Percentiles rank a stretch among this genome's conserved stretches.
Evolutionary conservation across 495 filamentous ascomycete genomes (phyloP).

Genomic region (Hyaloscypha hepaticicola): DNA sequence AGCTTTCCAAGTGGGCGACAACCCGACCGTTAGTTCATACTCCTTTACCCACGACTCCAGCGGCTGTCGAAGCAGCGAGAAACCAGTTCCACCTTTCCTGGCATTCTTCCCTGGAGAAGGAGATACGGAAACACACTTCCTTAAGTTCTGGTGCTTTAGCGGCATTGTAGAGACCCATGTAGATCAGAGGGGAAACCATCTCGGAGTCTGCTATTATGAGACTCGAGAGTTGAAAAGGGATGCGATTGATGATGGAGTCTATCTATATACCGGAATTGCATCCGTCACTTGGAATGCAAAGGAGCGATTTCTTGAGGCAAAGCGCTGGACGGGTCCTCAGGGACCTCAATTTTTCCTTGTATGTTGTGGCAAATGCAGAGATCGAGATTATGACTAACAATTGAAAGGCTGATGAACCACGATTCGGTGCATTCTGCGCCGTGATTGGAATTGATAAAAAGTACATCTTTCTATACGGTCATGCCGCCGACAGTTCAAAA

Average conservation of each 20-base stretch:
- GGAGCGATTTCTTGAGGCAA: neutral
- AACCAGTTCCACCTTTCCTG: neutral
- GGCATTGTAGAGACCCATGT: slow-evolving; percentile 24
- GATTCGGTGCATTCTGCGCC: slow-evolving; percentile 29
- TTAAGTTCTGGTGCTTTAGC: slow-evolving; percentile 32
- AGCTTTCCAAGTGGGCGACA: neutral
- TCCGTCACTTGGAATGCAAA: neutral
- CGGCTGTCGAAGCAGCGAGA: slow-evolving; percentile 14
- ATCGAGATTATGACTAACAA: neutral
- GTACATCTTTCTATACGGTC: slow-evolving; percentile 32
- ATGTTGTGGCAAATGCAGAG: neutral
- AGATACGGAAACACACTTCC: slow-evolving; percentile 18
- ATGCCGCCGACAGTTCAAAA: slow-evolving; percentile 11
- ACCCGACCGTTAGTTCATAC: slow-evolving; percentile 11
- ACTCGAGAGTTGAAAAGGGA: neutral
- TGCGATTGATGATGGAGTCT: slow-evolving; percentile 17
- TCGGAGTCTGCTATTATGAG: slow-evolving; percentile 29
- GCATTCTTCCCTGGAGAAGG: neutral
- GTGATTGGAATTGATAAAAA: slow-evolving; percentile 9
- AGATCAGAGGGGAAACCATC: slow-evolving; percentile 2
- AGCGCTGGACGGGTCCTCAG: neutral
- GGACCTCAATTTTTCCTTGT: slow-evolving; percentile 12
- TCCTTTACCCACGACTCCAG: neutral
- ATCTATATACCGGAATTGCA: slow-evolving; percentile 27
- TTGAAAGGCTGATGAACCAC: slow-evolving; percentile 23